Evolutionary conservation across 768 basidiomycete genomes (phyloP).

Genomic region (Pleurotus citrinopileatus): DNA sequence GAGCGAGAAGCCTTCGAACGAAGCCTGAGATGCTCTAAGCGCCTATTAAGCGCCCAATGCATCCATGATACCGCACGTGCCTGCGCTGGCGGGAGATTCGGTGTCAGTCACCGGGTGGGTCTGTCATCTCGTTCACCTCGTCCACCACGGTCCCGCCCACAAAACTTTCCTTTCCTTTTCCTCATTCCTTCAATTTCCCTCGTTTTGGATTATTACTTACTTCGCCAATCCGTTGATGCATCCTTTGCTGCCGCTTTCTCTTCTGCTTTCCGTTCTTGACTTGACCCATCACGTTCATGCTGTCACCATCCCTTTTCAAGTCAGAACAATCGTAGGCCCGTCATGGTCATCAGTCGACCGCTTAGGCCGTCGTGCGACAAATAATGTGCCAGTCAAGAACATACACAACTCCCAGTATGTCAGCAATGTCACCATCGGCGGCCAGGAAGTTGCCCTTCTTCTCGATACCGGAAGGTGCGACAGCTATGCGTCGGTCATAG

Average conservation of each 20-base stretch:
- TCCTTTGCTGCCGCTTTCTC: slow-evolving; percentile 10
- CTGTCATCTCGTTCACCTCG: neutral
- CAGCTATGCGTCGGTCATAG: neutral
- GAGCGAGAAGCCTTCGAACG: too few relatives aligned
- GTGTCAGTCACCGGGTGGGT: neutral
- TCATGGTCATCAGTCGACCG: slow-evolving; percentile 1
- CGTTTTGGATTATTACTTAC: neutral
- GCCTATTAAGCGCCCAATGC: neutral
- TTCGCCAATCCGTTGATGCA: slow-evolving; percentile 3
- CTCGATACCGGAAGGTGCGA: slow-evolving; percentile 76
- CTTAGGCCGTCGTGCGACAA: slow-evolving; percentile 14
- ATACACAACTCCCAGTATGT: slow-evolving; percentile 74
- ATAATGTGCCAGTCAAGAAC: slow-evolving; percentile 50
- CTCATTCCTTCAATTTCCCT: neutral
- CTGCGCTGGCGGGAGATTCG: neutral
- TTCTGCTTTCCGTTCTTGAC: slow-evolving; percentile 11
- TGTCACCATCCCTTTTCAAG: slow-evolving; percentile 13
- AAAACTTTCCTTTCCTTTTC: neutral
- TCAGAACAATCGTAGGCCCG: neutral
- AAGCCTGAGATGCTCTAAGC: too few relatives aligned
- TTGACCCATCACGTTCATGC: slow-evolving; percentile 5
- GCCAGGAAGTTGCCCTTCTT: slow-evolving; percentile 53
- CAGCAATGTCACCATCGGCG: slow-evolving; percentile 67
- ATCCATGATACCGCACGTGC: neutral
- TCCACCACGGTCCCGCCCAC: neutral